phyloP scores from a whole-genome alignment of 495 filamentous ascomycete species.

The Astrothelium macrocarpum region DNA sequence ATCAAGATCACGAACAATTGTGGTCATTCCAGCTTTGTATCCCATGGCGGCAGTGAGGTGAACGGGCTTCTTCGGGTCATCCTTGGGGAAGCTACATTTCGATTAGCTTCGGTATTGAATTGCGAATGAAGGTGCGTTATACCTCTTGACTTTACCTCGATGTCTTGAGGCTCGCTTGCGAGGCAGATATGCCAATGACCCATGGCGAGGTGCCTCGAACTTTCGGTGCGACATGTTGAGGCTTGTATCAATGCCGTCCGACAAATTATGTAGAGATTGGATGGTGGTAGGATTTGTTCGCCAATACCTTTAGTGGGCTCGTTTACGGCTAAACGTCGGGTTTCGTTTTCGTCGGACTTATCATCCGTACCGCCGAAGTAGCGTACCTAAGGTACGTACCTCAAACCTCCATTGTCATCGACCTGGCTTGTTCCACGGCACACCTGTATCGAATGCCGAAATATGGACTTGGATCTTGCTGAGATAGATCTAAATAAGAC shows the following conservation, averaged over 20 bases:
- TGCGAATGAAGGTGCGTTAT: conserved; percentile 33
- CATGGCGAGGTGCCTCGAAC: conserved; percentile 85
- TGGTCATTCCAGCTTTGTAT: conserved; percentile 99
- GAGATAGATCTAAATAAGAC: no score
- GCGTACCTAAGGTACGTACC: no score
- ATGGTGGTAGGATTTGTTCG: neutral
- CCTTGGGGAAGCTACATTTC: conserved; percentile 86
- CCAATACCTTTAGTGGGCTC: neutral
- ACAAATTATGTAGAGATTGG: neutral
- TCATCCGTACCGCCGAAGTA: neutral
- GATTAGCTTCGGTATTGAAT: conserved; percentile 14
- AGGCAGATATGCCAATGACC: conserved; percentile 93
- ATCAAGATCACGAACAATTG: conserved; percentile 98
- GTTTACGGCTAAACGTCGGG: neutral
- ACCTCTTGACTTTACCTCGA: conserved; percentile 97
- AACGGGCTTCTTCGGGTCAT: conserved; percentile 98
- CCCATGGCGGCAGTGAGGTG: conserved; percentile 97
- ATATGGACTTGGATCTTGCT: no score
- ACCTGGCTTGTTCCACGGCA: no score
- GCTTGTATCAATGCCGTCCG: neutral
- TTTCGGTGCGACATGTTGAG: conserved; percentile 29
- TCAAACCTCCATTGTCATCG: neutral
- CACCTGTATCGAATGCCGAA: no score
- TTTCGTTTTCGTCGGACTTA: no score
- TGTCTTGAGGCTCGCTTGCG: conserved; percentile 95